Conservation (phyloP, 1,139 yeast genomes). For the Geotrichum klebahnii region DNA sequence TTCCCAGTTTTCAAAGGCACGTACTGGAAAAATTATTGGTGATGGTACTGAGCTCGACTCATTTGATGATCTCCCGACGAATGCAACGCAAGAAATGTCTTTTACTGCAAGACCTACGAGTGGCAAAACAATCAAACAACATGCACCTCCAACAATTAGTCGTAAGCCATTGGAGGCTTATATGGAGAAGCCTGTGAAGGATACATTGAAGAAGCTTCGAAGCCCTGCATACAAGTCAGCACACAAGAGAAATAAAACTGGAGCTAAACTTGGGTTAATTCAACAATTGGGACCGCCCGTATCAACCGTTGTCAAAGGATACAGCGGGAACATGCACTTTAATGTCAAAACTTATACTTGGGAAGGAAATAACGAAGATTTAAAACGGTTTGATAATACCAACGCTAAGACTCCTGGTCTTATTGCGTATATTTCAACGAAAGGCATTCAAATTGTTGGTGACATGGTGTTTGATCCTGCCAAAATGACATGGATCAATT, state of each 20-base stretch:
- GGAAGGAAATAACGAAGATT: slow-evolving; percentile 68
- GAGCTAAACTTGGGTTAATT: slow-evolving; percentile 30
- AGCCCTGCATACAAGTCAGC: slow-evolving; percentile 5
- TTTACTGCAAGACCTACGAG: slow-evolving; percentile 25
- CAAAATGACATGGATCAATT: slow-evolving; percentile 53
- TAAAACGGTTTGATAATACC: slow-evolving; percentile 46
- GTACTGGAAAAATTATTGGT: slow-evolving; percentile 30
- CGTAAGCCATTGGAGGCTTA: slow-evolving; percentile 16
- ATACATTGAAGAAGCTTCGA: background rate
- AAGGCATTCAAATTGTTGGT: slow-evolving; percentile 42
- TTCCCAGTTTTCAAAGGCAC: slow-evolving; percentile 24
- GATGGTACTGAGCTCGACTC: slow-evolving; percentile 38
- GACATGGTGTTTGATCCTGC: slow-evolving; percentile 62
- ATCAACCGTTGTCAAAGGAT: slow-evolving; percentile 30
- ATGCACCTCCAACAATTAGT: background rate
- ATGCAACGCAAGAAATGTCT: slow-evolving; percentile 25
- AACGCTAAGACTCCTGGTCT: slow-evolving; percentile 36
- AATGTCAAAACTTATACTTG: slow-evolving; percentile 52
- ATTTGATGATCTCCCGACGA: slow-evolving; percentile 35
- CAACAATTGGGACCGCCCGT: slow-evolving; percentile 38
- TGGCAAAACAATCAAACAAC: slow-evolving; percentile 9
- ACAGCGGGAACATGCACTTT: slow-evolving; percentile 48
- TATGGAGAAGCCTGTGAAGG: slow-evolving; percentile 17
- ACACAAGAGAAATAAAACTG: background rate
- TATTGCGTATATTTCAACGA: slow-evolving; percentile 38